These are phyloP conservation scores for Cercospora sp. DNA, from an alignment of 2,329 filamentous ascomycete genomes.

Conservation along the genomic window DNA sequence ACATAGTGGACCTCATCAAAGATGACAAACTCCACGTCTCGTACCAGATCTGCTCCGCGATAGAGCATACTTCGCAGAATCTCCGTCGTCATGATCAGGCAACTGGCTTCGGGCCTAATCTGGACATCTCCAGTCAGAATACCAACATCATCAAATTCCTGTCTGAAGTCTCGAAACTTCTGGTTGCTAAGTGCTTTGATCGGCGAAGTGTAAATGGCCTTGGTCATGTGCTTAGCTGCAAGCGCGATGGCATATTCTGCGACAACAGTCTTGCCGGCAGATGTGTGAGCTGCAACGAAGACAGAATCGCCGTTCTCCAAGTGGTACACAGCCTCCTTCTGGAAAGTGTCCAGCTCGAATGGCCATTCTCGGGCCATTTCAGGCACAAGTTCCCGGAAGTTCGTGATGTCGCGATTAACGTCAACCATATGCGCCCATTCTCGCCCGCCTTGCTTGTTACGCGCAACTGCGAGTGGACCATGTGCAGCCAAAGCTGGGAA, in stretches of 20 bases:
- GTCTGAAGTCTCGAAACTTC: conserved; percentile 93
- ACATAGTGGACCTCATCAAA: conserved; percentile 99
- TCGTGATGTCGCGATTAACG: conserved; percentile 87
- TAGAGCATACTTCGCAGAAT: conserved; percentile 98
- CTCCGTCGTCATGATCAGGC: conserved; percentile 98
- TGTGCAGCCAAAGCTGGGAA: conserved; percentile 89
- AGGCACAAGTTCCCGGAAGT: conserved; percentile 88
- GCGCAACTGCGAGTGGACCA: conserved; percentile 70
- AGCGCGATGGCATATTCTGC: conserved; percentile 97
- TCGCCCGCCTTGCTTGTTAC: conserved; percentile 70
- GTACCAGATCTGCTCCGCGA: conserved; percentile 88
- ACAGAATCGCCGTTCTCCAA: conserved; percentile 95
- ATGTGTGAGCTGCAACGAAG: conserved; percentile 96
- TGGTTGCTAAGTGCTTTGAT: conserved; percentile 99
- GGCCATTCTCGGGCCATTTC: conserved; percentile 97
- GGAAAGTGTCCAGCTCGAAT: conserved; percentile 96
- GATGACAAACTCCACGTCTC: conserved; percentile 97
- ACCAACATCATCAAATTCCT: conserved; percentile 89
- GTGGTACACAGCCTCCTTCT: conserved; percentile 98
- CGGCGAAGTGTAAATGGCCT: conserved; percentile 97
- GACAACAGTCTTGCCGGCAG: conserved; percentile 95
- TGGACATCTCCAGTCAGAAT: conserved; percentile 97
- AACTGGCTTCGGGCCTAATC: conserved; percentile 95
- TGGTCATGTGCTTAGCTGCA: conserved; percentile 98
- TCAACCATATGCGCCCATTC: conserved; percentile 99